phyloP scores from a whole-genome alignment of 140 eudicot species.

The Erigeron philadelphicus region DNA sequence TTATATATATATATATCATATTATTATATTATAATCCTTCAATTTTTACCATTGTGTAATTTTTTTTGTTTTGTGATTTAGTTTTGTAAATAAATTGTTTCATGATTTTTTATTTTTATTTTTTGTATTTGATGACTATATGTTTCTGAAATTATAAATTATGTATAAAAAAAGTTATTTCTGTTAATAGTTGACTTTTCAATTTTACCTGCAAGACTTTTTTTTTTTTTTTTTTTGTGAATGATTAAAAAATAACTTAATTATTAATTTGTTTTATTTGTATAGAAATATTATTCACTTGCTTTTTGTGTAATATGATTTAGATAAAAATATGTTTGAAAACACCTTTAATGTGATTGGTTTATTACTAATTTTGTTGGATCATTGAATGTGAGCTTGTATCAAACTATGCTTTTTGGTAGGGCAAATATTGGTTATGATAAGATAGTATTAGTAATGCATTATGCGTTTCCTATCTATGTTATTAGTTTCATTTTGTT shows the following conservation, averaged over 20 bases:
- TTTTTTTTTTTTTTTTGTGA: too few species aligned
- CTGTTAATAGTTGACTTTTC: constrained; percentile 15
- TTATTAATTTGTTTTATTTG: background rate
- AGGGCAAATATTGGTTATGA: too few species aligned
- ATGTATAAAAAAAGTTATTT: constrained; percentile 9
- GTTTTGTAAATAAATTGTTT: background rate
- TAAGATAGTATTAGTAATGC: too few species aligned
- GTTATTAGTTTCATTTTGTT: too few species aligned
- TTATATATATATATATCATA: background rate
- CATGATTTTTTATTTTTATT: background rate
- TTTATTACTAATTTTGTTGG: constrained; percentile 1
- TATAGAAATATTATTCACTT: constrained; percentile 14
- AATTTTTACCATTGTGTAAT: constrained; percentile 36
- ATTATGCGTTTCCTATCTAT: too few species aligned
- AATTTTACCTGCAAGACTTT: background rate
- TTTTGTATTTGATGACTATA: constrained; percentile 1
- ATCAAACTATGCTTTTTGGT: too few species aligned
- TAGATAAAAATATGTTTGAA: constrained; percentile 11
- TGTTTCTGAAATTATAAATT: background rate
- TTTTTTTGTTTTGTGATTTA: constrained; percentile 5
- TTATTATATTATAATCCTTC: background rate
- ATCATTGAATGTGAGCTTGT: too few species aligned
- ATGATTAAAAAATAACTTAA: too few species aligned
- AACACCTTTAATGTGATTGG: constrained; percentile 3
- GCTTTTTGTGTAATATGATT: constrained; percentile 11